Base-by-base conservation (phyloP, 495 filamentous ascomycete genomes). In the Penicillium bovifimosum region DNA sequence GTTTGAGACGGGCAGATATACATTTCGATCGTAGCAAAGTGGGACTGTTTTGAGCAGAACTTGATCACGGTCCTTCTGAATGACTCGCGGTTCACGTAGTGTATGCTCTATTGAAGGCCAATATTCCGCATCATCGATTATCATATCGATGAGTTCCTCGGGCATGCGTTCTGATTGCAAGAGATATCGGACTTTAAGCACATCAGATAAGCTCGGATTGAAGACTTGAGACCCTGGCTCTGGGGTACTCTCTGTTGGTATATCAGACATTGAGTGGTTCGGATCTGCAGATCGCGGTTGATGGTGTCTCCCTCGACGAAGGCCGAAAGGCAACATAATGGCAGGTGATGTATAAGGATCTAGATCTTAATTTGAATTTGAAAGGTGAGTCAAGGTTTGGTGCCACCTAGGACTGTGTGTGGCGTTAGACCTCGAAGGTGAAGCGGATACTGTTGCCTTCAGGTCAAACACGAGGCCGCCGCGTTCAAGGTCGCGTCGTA, bases 81-180 rank as follows among this genome's bases (percentile, higher is more conserved):
- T 65, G 0, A 62, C 39, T 18, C 45, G 60, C 29, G 61, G 47
- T 1, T 56, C 61, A 13, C 62, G 61, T 61, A 75, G 60, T 6
- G 45, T 53, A 31, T 58, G 54, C 58, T 71, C 66, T 2, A 59
- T 59, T 6, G 71, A 73, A 0, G 80, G 77, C 86, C 86, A 90
- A 60, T 89, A 89, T 64, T 88, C 86, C 17, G 85, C 86, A 34
- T 69, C 63, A 59, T 88, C 86, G 46, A 87, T 59, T 31, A 90
- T 81, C 44, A 71, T 64, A 64, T 89, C 84, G n/a, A 87, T 61
- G 17, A 90, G 59, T 52, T 90, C 86, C 2, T 68, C 53, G 0
- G 86, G 86, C 0, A 88, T 52, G 31, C 72, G 61, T 54, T 79
- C 75, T 58, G 63, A 65, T 24, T 63, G 64, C n/a, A 76, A 53